Evolutionary conservation across 805 yeast species (phyloP).

Genomic region (Lachancea sp.): DNA sequence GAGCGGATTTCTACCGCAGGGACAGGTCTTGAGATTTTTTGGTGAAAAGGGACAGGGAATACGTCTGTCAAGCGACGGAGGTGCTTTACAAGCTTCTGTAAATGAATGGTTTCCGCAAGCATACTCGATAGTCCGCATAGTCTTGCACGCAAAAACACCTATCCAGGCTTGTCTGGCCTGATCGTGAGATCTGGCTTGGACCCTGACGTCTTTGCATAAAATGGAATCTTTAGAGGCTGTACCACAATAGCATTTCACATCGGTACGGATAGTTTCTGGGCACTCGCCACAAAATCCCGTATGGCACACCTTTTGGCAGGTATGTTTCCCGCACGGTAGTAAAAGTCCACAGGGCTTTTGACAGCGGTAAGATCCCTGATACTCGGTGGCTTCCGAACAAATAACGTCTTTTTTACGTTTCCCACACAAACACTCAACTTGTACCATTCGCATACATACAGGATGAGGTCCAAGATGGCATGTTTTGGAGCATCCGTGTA

Average conservation of each 20-base stretch:
- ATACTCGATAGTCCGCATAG: constrained; percentile 39
- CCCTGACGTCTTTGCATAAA: constrained; percentile 39
- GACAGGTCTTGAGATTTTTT: constrained; percentile 52
- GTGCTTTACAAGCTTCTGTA: constrained; percentile 37
- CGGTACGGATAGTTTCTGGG: constrained; percentile 34
- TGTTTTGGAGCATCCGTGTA: constrained; percentile 64
- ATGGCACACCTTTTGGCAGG: constrained; percentile 62
- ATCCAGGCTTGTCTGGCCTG: constrained; percentile 36
- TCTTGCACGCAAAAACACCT: constrained; percentile 47
- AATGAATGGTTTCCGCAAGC: constrained; percentile 66
- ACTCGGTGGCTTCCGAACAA: constrained; percentile 60
- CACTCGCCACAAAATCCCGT: constrained; percentile 80
- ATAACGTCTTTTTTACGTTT: constrained; percentile 58
- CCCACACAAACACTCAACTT: constrained; percentile 70
- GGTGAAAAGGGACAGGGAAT: constrained; percentile 62
- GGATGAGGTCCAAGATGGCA: constrained; percentile 93
- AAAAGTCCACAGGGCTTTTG: constrained; percentile 50
- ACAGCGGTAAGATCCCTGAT: constrained; percentile 53
- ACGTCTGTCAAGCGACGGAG: constrained; percentile 20
- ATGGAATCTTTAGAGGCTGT: constrained; percentile 36
- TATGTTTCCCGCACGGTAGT: constrained; percentile 68
- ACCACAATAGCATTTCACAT: constrained; percentile 72
- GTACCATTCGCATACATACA: constrained; percentile 68
- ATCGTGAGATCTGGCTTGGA: constrained; percentile 34
- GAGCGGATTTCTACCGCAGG: constrained; percentile 65